These are phyloP conservation scores for Sphaerulina vaccinii DNA, from an alignment of 2,329 filamentous ascomycete species.

Conservation along the genomic window DNA sequence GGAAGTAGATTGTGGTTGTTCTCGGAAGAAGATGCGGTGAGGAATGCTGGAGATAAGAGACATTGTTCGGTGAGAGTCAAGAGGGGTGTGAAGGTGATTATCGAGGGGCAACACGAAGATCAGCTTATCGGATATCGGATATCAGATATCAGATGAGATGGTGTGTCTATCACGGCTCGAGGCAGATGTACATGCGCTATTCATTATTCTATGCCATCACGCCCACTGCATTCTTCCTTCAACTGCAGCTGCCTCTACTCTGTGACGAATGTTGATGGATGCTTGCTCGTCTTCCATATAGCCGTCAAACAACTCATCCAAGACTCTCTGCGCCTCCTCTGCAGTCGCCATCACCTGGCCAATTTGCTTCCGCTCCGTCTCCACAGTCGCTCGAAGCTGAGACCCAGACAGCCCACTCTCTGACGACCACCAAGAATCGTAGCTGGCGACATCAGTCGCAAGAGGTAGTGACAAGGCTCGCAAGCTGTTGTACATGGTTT, in stretches of 20 bases:
- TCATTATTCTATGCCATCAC: neutral
- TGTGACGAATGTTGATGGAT: neutral
- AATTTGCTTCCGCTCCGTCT: slow-evolving; percentile 6
- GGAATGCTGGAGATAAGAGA: no score
- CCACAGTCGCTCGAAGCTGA: slow-evolving; percentile 3
- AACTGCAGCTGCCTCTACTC: slow-evolving; percentile 8
- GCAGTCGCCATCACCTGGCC: neutral
- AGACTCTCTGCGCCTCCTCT: neutral
- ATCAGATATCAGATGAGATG: no score
- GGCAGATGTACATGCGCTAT: neutral
- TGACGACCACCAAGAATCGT: slow-evolving; percentile 2
- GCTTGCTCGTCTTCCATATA: slow-evolving; percentile 3
- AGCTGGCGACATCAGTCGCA: slow-evolving; percentile 4
- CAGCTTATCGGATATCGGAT: no score
- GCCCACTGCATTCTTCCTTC: slow-evolving; percentile 10
- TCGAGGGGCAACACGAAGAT: neutral
- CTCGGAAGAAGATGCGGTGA: neutral
- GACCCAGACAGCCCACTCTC: neutral
- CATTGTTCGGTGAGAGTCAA: no score
- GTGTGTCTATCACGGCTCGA: no score
- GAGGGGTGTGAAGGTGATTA: no score
- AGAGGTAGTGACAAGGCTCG: neutral
- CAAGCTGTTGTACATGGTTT: slow-evolving; percentile 5
- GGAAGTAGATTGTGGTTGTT: neutral
- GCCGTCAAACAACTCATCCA: neutral